These are phyloP conservation scores for Coccomyxa sp. DNA, from an alignment of 139 green algal species.

Conservation along the genomic window DNA sequence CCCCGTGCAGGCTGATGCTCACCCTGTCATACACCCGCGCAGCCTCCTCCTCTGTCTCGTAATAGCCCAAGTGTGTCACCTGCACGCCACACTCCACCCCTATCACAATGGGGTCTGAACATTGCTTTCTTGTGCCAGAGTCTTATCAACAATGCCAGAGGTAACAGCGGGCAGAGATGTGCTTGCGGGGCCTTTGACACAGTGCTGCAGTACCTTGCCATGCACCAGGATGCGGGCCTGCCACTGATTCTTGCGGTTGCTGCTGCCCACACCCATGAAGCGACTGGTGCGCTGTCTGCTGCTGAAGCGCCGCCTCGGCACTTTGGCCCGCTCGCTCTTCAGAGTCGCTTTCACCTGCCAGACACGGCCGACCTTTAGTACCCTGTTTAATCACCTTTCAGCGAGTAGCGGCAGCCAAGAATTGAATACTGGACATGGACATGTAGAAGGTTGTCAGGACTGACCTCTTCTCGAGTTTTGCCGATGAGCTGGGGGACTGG, in stretches of 20 bases:
- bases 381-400: neutral
- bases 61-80: constrained; percentile 69
- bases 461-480: constrained; percentile 57
- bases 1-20: constrained; percentile 53
- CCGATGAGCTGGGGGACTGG: constrained; percentile 37
- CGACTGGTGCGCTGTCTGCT: constrained; percentile 51
- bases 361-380: neutral
- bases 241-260: constrained; percentile 77
- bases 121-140: neutral
- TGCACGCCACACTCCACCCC: neutral
- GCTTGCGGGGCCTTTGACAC: neutral
- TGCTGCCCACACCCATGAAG: constrained; percentile 68
- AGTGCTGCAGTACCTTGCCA: constrained; percentile 39
- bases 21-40: constrained; percentile 68
- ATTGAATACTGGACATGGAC: neutral
- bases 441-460: neutral
- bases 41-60: constrained; percentile 65
- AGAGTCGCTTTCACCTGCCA: constrained; percentile 55
- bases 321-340: constrained; percentile 69
- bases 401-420: no score
- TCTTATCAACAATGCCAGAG: no score
- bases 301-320: constrained; percentile 46
- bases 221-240: constrained; percentile 75
- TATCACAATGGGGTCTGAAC: neutral
- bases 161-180: no score